A percentile compares a stretch with the other conserved stretches of the same genome.
phyloP scores from a whole-genome alignment of 2,329 filamentous ascomycete species.

The Trichoderma arundinaceum region DNA sequence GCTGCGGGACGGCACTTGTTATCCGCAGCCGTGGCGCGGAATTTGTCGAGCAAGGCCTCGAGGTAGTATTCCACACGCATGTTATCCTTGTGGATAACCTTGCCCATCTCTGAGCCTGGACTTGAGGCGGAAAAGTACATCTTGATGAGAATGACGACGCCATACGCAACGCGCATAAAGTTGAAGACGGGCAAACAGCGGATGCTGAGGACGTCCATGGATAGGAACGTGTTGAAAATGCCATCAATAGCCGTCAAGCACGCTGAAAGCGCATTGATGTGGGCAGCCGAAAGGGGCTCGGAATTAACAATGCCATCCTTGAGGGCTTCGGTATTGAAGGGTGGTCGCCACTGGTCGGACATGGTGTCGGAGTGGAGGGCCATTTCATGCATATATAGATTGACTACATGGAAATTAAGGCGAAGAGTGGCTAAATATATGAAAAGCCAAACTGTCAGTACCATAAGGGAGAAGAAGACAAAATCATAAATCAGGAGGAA shows the following conservation, averaged over 20 bases:
- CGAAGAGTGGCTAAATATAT: conserved; percentile 59
- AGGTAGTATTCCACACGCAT: conserved; percentile 71
- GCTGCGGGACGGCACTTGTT: conserved; percentile 68
- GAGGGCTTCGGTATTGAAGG: conserved; percentile 53
- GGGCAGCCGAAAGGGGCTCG: conserved; percentile 54
- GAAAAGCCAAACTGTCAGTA: neutral
- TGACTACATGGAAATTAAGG: conserved; percentile 69
- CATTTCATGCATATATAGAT: conserved; percentile 77
- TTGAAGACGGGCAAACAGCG: conserved; percentile 72
- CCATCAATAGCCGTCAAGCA: conserved; percentile 70
- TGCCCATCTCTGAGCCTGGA: conserved; percentile 69
- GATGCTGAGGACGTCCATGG: conserved; percentile 63
- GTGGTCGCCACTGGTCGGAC: conserved; percentile 58
- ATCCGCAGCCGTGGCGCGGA: conserved; percentile 66
- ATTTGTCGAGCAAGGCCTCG: conserved; percentile 71
- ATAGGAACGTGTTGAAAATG: conserved; percentile 68
- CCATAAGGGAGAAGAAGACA: too few relatives aligned
- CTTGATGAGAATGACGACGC: conserved; percentile 74
- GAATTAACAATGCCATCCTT: conserved; percentile 50
- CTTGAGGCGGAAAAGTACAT: conserved; percentile 71
- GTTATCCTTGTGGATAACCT: conserved; percentile 69
- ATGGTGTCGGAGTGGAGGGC: conserved; percentile 68
- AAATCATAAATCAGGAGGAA: conserved; percentile 36
- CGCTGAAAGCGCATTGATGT: conserved; percentile 70
- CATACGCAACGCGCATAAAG: conserved; percentile 74